Base-by-base conservation (phyloP, 148 eudicot genomes). In the Selenicereus undatus region DNA sequence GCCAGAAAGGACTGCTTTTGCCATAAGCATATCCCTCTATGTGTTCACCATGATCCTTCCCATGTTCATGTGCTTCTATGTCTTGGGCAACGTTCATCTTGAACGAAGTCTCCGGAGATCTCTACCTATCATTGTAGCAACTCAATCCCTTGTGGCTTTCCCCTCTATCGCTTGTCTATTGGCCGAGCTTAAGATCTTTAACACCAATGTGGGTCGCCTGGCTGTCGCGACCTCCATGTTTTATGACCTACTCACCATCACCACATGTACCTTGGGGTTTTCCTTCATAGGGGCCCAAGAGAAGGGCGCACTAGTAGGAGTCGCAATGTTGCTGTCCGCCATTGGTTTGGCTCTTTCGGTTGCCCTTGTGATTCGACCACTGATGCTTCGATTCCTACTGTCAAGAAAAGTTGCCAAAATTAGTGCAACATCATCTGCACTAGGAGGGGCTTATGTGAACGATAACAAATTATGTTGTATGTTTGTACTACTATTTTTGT, bases 161-260 rank as follows among this genome's bases (percentile, higher is more conserved):
- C 91, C 92, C 0, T 89, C 85, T 48, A 82, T 91, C 4, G 85
- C 86, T 20, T 83, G 87, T 70, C 42, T 90, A 5, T 76, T 92
- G 0, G 86, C 84, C 7, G 94, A 92, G 79, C 92, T 94, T 64
- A 86, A 88, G 51, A 85, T 94, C 65, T 86, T 90, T 64, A 90
- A 90, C 87, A 83, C 91, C 0, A 91, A 94, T 9, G 77, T 91
- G 0, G 98, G 94, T 18, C 90, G 90, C 26, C 71, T 92, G 11
- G 93, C 98, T 2, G 60, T 89, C 0, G 77, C 91, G 0, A 51
- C 86, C 20, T 78, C 93, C 5, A 83, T 91, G 83, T 80, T 91
- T 9, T 81, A 81, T 18, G 90, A 92, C 29, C 8, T 92, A 1
- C 71, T 91, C 3, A 82, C 80, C 48, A 50, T 83, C 52, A 9